Percentiles rank a stretch among this genome's conserved stretches.
Evolutionary conservation across 2,329 filamentous ascomycete genomes (phyloP).

Genomic region (Apiospora aurea): DNA sequence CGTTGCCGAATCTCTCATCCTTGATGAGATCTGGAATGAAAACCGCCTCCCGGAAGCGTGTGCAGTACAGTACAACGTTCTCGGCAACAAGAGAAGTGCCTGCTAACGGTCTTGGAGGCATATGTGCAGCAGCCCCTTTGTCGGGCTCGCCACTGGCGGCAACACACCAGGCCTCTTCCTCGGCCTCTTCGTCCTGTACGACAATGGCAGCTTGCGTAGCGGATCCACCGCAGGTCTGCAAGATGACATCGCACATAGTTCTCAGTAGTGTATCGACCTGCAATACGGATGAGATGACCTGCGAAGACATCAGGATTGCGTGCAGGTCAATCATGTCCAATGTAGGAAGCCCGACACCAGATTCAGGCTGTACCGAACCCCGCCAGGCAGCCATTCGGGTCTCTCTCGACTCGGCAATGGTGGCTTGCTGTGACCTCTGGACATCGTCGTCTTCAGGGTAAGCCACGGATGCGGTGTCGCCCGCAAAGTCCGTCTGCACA

Average conservation of each 20-base stretch:
- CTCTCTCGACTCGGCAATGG: constrained; percentile 58
- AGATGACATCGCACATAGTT: constrained; percentile 82
- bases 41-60: constrained; percentile 77
- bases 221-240: constrained; percentile 76
- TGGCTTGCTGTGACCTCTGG: constrained; percentile 50
- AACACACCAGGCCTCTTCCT: constrained; percentile 70
- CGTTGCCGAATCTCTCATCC: constrained; percentile 81
- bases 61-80: constrained; percentile 78
- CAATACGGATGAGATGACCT: constrained; percentile 80
- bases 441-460: constrained; percentile 56
- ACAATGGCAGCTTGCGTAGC: constrained; percentile 77
- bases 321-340: constrained; percentile 85
- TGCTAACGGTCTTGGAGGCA: constrained; percentile 68
- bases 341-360: constrained; percentile 70
- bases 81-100: constrained; percentile 75
- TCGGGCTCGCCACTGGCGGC: constrained; percentile 78
- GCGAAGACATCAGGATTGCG: constrained; percentile 79
- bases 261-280: constrained; percentile 78
- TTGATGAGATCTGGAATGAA: constrained; percentile 77
- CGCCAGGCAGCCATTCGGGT: constrained; percentile 70
- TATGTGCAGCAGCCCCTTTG: constrained; percentile 70
- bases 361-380: constrained; percentile 64
- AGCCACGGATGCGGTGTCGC: constrained; percentile 59
- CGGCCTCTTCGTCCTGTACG: constrained; percentile 70
- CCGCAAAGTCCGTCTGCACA: constrained; percentile 75